Evolutionary conservation across 176 grass and related monocot species (phyloP).

Genomic region (Zea luxurians): DNA sequence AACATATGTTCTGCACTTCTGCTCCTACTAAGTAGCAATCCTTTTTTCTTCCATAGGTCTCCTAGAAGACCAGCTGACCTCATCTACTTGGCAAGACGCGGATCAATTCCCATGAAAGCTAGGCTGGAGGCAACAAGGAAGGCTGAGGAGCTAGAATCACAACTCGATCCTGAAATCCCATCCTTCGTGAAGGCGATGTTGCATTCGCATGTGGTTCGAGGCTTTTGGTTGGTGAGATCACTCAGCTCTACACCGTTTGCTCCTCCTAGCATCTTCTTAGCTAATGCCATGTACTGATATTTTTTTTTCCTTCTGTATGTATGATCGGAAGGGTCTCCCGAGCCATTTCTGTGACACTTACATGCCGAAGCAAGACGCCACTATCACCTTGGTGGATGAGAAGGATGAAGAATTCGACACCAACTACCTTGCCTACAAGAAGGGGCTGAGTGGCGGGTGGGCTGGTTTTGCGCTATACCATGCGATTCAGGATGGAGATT

Average conservation of each 20-base stretch:
- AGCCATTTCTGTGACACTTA: slow-evolving; percentile 68
- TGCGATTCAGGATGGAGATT: slow-evolving; percentile 65
- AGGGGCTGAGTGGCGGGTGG: slow-evolving; percentile 73
- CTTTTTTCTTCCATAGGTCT: slow-evolving; percentile 34
- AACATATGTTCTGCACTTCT: background rate
- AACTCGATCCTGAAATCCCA: slow-evolving; percentile 55
- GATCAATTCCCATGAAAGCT: slow-evolving; percentile 55
- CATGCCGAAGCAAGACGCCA: slow-evolving; percentile 62
- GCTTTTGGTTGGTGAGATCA: slow-evolving; percentile 73
- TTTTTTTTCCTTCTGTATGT: too few relatives aligned
- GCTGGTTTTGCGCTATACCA: slow-evolving; percentile 71
- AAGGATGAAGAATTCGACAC: slow-evolving; percentile 56
- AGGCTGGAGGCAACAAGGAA: slow-evolving; percentile 59
- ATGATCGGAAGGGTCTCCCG: background rate
- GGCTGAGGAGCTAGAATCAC: slow-evolving; percentile 68
- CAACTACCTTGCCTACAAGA: slow-evolving; percentile 73
- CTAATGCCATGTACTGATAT: too few relatives aligned
- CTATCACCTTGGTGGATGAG: slow-evolving; percentile 65
- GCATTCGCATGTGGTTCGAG: slow-evolving; percentile 71
- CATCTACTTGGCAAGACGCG: slow-evolving; percentile 48
- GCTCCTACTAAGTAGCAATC: slow-evolving; percentile 15
- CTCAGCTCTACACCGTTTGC: slow-evolving; percentile 33
- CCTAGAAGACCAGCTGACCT: slow-evolving; percentile 49
- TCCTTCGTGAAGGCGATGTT: slow-evolving; percentile 78
- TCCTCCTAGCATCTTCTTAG: background rate